Base-by-base conservation (phyloP, 2,329 filamentous ascomycete genomes). In the Fonsecaea multimorphosa region DNA sequence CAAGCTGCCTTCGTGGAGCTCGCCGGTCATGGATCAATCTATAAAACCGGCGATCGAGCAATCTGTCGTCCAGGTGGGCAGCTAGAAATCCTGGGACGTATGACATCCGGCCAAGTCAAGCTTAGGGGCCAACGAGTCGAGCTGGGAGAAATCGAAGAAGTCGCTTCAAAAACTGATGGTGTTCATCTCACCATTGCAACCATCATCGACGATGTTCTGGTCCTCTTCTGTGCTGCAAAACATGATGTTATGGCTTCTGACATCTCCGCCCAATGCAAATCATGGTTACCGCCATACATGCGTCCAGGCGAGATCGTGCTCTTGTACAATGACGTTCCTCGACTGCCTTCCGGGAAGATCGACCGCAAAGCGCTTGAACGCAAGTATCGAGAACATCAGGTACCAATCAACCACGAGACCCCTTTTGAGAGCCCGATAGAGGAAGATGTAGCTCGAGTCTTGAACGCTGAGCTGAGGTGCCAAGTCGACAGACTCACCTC, bases 31-130 rank as follows among this genome's bases (percentile, higher is more conserved):
- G 93, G 91, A 2, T 82, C 83, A 2, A 79, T 96, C 0, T 97
- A 97, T 76, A 85, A 91, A 32, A 97, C 93, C 0, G 93, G 93
- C 0, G 93, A 97, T 77, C 92, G 90, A 74, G 93, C 91, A 3
- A 84, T 86, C 24, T 83, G 96, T 56, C 83, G 85, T 1, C 71
- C 82, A 0, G 83, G 90, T 66, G 91, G 92, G 0, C 86, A 84
- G 0, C 82, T 97, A n/a, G 91, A 96, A 75, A 96, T 91, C 73
- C 83, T 93, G 36, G 93, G 93, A 0, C 88, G 93, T 11, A 88
- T 97, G 12, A 85, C 86, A 1, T 86, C 87, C 57, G 92, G 91
- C 0, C 93, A 97, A 76, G 88, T 97, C 58, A 97, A 97, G 77
- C 82, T 97, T 7, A 86, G 92, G 60, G 93, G 93, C 1, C 93